Conservation (phyloP, 495 filamentous ascomycete species). For the Xylaria telfairii region DNA sequence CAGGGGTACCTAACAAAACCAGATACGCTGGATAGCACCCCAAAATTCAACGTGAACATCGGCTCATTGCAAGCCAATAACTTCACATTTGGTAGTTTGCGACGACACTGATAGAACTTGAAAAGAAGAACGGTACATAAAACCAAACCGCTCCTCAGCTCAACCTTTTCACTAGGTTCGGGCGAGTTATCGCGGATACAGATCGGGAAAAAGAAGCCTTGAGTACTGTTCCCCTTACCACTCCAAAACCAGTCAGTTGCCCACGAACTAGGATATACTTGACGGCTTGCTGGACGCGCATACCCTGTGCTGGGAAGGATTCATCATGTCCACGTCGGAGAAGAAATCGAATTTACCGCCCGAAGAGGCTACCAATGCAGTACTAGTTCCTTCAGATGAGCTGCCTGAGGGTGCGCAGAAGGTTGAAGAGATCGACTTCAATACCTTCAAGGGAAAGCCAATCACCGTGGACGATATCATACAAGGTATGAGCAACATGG, state of each 20-base stretch:
- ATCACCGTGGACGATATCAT: constrained; percentile 87
- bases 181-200: not conserved
- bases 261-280: not conserved
- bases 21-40: not conserved
- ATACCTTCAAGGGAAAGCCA: constrained; percentile 70
- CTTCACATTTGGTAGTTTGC: too few species aligned
- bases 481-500: constrained; percentile 81
- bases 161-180: not conserved
- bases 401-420: constrained; percentile 74
- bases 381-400: constrained; percentile 85
- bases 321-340: constrained; percentile 34
- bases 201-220: not conserved
- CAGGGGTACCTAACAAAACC: too few species aligned
- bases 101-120: not conserved
- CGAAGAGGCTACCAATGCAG: constrained; percentile 75
- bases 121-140: too few species aligned
- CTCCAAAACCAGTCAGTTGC: constrained; percentile 1
- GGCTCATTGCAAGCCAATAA: not conserved
- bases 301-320: not conserved
- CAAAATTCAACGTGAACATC: not conserved
- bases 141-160: not conserved
- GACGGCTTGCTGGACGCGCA: not conserved
- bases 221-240: not conserved
- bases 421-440: constrained; percentile 90
- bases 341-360: constrained; percentile 56